Percentiles rank a stretch among this genome's conserved stretches.
phyloP scores from a whole-genome alignment of 495 filamentous ascomycete species.

The Aspergillus sclerotiicarbonarius region DNA sequence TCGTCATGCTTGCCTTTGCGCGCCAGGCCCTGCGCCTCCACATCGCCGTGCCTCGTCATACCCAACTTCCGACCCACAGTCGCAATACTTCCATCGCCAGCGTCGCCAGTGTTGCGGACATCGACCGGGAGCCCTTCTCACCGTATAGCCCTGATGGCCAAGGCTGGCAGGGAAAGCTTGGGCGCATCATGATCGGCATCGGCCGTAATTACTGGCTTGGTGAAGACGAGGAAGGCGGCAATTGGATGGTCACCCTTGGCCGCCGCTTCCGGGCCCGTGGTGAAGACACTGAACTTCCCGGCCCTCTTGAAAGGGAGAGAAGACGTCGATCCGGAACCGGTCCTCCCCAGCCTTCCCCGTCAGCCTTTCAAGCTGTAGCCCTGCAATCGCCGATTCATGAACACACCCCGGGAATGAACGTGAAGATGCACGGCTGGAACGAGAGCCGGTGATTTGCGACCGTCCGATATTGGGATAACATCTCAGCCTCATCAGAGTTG shows the following conservation, averaged over 20 bases:
- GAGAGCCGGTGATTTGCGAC: slow-evolving; percentile 30
- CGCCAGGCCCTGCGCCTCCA: slow-evolving; percentile 63
- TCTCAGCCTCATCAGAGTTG: neutral
- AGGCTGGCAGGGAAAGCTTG: slow-evolving; percentile 74
- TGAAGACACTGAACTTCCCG: slow-evolving; percentile 41
- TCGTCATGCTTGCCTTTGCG: slow-evolving; percentile 79
- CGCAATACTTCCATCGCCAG: slow-evolving; percentile 47
- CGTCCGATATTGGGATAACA: neutral
- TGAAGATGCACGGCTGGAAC: slow-evolving; percentile 43
- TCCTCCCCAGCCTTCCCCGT: slow-evolving; percentile 50
- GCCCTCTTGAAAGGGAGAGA: slow-evolving; percentile 63
- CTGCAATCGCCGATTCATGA: slow-evolving; percentile 39
- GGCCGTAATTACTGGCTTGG: slow-evolving; percentile 77
- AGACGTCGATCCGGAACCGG: slow-evolving; percentile 67
- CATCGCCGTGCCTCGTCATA: slow-evolving; percentile 45
- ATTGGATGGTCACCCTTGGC: slow-evolving; percentile 60
- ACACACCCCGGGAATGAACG: slow-evolving; percentile 32
- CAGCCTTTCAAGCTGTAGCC: slow-evolving; percentile 34
- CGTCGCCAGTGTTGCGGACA: slow-evolving; percentile 42
- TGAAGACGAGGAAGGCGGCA: slow-evolving; percentile 45
- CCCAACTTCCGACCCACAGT: slow-evolving; percentile 43
- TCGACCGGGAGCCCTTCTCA: slow-evolving; percentile 70
- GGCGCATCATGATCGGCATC: slow-evolving; percentile 67
- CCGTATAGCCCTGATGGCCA: slow-evolving; percentile 63
- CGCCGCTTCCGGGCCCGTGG: slow-evolving; percentile 52